Evolutionary conservation across 306 rosid genomes (phyloP), one percentile per base, ranked within the genome.

Genomic region (Senna siamea): DNA sequence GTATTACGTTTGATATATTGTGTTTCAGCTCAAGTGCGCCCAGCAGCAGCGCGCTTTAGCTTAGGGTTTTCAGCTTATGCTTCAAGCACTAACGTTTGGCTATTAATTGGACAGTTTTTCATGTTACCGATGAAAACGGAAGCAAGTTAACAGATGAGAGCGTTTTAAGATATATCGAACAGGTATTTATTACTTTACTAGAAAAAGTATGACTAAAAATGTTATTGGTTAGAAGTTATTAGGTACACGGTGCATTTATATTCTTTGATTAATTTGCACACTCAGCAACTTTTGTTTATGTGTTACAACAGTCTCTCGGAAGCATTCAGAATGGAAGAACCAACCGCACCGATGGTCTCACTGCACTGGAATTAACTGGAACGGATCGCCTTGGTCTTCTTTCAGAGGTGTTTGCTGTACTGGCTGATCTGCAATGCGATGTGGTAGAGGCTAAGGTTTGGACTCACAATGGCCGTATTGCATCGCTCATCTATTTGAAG

Each of bases 401-500:
- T 18, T 94, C 99, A 0, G 97, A 94, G 78, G 92, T 94, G 5
- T 94, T 94, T 79, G 99, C 99, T 0, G 99, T 94, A 7, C 83
- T 94, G 15, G 87, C 95, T 8, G 93, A 94, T 59, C 90, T 89
- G 58, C 89, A 92, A 66, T 91, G 97, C 13, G 86, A 89, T 70
- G 97, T 94, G 54, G 97, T 94, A 41, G 99, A 94, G 69, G 82
- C 99, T 63, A 92, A 89, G 76, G 92, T 90, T 72, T 94, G 99
- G 99, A 94, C 97, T 32, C 95, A 92, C 87, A 94, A 94, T 76
- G 97, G 97, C 20, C 83, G 99, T 22, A 92, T 94, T 17, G 97
- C 99, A 1, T 88, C 97, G 0, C 70, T 89, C 30, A 90, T 92
- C 13, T 88, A 78, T 26, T 88, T 92, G 0, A 94, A 74, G 55